phyloP scores from a whole-genome alignment of 768 basidiomycete genomes.

The Podaxis mareebaensis region DNA sequence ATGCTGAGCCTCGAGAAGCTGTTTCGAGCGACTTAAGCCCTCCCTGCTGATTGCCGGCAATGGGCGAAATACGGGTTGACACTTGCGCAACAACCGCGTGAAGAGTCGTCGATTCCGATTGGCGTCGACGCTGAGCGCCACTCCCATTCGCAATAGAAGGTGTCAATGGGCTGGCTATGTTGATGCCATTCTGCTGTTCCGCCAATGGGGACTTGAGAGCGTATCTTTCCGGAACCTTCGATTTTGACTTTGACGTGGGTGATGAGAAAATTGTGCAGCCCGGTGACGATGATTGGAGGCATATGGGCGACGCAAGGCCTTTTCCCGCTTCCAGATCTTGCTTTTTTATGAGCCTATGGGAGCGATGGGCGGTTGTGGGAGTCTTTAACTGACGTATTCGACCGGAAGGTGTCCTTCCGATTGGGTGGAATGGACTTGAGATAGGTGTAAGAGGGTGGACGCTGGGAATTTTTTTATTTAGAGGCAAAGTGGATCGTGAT shows the following conservation, averaged over 20 bases:
- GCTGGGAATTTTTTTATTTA: background rate
- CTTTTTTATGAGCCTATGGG: background rate
- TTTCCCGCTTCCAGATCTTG: conserved; percentile 12
- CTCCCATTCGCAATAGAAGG: conserved; percentile 21
- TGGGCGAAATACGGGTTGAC: background rate
- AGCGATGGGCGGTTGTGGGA: background rate
- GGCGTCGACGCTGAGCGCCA: background rate
- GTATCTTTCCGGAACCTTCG: background rate
- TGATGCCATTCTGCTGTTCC: conserved; percentile 1
- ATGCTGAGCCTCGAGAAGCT: background rate
- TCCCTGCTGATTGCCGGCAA: background rate
- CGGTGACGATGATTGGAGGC: conserved; percentile 13
- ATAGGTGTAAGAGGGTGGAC: background rate
- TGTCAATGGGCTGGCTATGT: background rate
- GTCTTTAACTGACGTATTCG: background rate
- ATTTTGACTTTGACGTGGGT: conserved; percentile 1
- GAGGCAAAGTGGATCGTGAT: background rate
- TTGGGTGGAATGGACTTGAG: background rate
- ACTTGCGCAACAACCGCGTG: background rate
- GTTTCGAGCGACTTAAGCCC: background rate
- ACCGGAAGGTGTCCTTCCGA: background rate
- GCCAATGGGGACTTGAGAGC: conserved; percentile 6
- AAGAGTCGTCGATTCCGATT: background rate
- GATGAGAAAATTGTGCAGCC: conserved; percentile 1
- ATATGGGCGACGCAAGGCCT: conserved; percentile 27